Conservation (phyloP, 371 early-diverging fungal species). For the Saksenaea oblongispora region DNA sequence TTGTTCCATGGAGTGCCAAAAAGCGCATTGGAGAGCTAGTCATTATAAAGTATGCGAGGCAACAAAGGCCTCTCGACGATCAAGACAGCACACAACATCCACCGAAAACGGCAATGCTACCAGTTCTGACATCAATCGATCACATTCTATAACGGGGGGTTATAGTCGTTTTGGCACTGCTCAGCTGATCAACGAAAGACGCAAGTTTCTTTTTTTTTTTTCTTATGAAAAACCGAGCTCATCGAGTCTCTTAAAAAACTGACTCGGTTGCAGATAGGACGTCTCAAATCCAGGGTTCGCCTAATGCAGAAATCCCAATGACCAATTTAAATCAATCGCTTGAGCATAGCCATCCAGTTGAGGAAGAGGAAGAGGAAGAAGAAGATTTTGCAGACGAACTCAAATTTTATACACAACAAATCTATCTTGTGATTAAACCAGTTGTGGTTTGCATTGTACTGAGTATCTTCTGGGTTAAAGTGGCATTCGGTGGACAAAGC, state of each 20-base stretch:
- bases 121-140: neutral
- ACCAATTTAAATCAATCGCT: neutral
- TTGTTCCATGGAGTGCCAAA: slow-evolving; percentile 73
- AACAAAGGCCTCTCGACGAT: slow-evolving; percentile 24
- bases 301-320: slow-evolving; percentile 13
- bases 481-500: slow-evolving; percentile 55
- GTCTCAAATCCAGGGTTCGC: neutral
- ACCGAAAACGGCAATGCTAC: neutral
- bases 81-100: slow-evolving; percentile 14
- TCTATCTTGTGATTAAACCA: slow-evolving; percentile 81
- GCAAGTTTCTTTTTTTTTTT: slow-evolving; percentile 10
- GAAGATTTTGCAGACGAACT: slow-evolving; percentile 61
- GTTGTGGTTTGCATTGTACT: slow-evolving; percentile 75
- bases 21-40: slow-evolving; percentile 56
- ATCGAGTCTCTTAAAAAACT: neutral
- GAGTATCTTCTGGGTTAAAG: slow-evolving; percentile 85
- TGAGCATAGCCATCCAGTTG: slow-evolving; percentile 1
- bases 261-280: slow-evolving; percentile 1
- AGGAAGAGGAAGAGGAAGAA: slow-evolving; percentile 20
- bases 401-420: slow-evolving; percentile 76
- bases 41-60: slow-evolving; percentile 56
- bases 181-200: slow-evolving; percentile 14
- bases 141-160: neutral
- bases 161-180: slow-evolving; percentile 8
- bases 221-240: neutral